Conservation (phyloP, 1,139 yeast genomes). For the Debaryomyces sp. region DNA sequence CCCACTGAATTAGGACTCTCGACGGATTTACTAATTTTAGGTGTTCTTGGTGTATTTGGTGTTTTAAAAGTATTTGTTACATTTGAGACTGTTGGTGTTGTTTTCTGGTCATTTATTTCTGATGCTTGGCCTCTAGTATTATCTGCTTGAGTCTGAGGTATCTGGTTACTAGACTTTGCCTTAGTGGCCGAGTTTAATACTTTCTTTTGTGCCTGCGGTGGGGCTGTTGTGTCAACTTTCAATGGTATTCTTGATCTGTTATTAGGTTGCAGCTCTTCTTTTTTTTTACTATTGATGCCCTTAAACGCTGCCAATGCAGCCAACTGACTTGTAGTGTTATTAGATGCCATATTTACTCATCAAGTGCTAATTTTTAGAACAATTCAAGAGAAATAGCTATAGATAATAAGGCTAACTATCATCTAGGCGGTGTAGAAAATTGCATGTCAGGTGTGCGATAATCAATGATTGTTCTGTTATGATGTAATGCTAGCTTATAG, state of each 20-base stretch:
- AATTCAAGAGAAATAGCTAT: neutral
- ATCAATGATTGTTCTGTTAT: neutral
- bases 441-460: neutral
- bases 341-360: constrained; percentile 9
- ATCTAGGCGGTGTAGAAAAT: constrained; percentile 4
- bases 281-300: constrained; percentile 17
- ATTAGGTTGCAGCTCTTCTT: constrained; percentile 11
- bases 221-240: neutral
- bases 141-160: neutral
- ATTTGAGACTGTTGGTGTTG: neutral
- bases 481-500: neutral
- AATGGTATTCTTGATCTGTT: neutral
- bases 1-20: constrained; percentile 1
- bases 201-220: neutral
- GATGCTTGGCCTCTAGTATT: neutral
- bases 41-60: constrained; percentile 4
- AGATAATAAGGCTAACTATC: neutral
- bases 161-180: neutral
- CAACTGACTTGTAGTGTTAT: constrained; percentile 29
- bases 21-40: constrained; percentile 6
- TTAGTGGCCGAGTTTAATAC: neutral
- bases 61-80: neutral
- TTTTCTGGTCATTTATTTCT: neutral
- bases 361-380: neutral
- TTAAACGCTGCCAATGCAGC: constrained; percentile 40